Conservation (phyloP, 257 asterid species). For the Fraxinus americana region DNA sequence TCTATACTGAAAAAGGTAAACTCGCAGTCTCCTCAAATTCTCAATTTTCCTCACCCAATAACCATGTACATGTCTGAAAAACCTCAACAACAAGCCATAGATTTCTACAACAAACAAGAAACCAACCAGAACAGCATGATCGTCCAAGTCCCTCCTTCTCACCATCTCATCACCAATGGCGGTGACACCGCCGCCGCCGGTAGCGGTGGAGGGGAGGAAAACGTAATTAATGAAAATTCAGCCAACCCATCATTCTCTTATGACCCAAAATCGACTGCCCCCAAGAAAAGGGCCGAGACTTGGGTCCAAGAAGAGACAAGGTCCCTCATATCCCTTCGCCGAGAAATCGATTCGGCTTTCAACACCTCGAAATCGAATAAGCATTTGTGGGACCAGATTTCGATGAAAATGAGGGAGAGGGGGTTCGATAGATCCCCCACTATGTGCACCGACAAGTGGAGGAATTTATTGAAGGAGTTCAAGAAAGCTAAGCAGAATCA, state of each 20-base stretch:
- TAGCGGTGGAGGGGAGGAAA: not conserved
- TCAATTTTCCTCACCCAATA: not conserved
- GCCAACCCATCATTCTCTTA: constrained; percentile 36
- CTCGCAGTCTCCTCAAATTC: not conserved
- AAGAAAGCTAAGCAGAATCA: constrained; percentile 43
- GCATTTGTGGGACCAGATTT: constrained; percentile 53
- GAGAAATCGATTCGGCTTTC: constrained; percentile 45
- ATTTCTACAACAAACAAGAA: constrained; percentile 35
- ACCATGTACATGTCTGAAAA: constrained; percentile 46
- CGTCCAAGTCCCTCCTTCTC: constrained; percentile 44
- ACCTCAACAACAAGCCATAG: constrained; percentile 33
- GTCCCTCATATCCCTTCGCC: constrained; percentile 35
- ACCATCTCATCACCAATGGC: constrained; percentile 34
- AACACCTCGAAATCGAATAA: constrained; percentile 52
- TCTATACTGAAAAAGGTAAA: not conserved
- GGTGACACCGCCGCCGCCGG: constrained; percentile 23
- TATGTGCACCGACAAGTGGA: constrained; percentile 58
- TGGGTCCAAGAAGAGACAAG: constrained; percentile 79
- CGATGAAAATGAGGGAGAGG: constrained; percentile 48
- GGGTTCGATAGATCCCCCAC: constrained; percentile 55
- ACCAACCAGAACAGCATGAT: constrained; percentile 39
- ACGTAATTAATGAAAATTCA: constrained; percentile 31
- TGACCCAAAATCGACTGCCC: constrained; percentile 29
- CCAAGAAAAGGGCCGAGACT: constrained; percentile 89
- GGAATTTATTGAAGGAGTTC: constrained; percentile 50